A percentile compares a stretch with the other conserved stretches of the same genome.
Evolutionary conservation across 768 basidiomycete genomes (phyloP).

Genomic region (Galerina marginata): DNA sequence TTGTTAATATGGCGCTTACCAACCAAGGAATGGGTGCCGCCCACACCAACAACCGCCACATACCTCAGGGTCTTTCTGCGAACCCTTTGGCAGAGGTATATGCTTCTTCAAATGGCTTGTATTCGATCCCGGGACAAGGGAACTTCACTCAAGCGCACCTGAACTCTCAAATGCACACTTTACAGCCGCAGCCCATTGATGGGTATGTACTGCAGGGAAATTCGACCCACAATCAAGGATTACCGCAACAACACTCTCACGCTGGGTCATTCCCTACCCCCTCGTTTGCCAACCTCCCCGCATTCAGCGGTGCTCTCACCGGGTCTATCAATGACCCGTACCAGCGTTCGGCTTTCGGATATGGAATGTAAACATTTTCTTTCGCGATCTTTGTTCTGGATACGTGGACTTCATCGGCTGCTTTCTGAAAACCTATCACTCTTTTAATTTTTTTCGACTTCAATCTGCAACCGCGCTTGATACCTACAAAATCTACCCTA

Average conservation of each 20-base stretch:
- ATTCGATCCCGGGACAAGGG: slow-evolving; percentile 58
- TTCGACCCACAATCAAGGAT: slow-evolving; percentile 65
- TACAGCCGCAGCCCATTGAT: slow-evolving; percentile 79
- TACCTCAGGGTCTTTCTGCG: slow-evolving; percentile 57
- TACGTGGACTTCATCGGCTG: slow-evolving; percentile 30
- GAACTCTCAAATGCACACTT: slow-evolving; percentile 56
- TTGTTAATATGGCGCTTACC: slow-evolving; percentile 62
- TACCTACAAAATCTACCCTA: slow-evolving; percentile 49
- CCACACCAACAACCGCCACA: slow-evolving; percentile 57
- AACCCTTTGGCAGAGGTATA: slow-evolving; percentile 72
- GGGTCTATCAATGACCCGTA: slow-evolving; percentile 73
- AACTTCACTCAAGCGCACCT: slow-evolving; percentile 65
- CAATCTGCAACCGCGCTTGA: slow-evolving; percentile 28
- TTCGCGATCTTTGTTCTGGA: slow-evolving; percentile 25
- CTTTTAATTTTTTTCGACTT: slow-evolving; percentile 41
- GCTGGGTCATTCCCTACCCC: slow-evolving; percentile 60
- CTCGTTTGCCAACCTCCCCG: slow-evolving; percentile 51
- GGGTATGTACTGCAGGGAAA: slow-evolving; percentile 81
- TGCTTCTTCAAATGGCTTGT: slow-evolving; percentile 63
- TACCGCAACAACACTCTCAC: slow-evolving; percentile 60
- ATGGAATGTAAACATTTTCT: slow-evolving; percentile 70
- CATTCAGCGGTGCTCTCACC: slow-evolving; percentile 60
- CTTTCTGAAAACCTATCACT: slow-evolving; percentile 42
- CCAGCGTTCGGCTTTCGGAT: slow-evolving; percentile 74
- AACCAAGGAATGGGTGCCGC: slow-evolving; percentile 59